These are phyloP conservation scores for Pseudocercospora fuligena DNA, from an alignment of 2,329 filamentous ascomycete species.

Conservation along the genomic window DNA sequence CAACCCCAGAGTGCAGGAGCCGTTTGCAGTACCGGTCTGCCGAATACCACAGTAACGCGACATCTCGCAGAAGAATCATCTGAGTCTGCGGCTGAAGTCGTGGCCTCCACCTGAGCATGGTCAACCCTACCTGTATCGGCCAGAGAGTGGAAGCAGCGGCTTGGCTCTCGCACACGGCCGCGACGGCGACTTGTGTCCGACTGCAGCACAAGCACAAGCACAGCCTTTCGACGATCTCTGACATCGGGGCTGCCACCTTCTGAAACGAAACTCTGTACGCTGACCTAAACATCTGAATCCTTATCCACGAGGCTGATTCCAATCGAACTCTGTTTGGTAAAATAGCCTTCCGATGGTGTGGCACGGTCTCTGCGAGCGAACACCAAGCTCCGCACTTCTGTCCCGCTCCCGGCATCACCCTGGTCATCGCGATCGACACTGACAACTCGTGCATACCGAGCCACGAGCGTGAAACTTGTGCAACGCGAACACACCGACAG, in stretches of 20 bases:
- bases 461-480: not conserved
- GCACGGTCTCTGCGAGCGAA: not conserved
- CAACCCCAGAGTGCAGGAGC: not conserved
- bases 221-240: slow-evolving; percentile 10
- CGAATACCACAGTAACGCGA: not conserved
- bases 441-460: not conserved
- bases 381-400: slow-evolving; percentile 3
- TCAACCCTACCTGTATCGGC: not conserved
- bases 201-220: slow-evolving; percentile 2
- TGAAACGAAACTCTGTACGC: slow-evolving; percentile 17
- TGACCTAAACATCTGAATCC: slow-evolving; percentile 19
- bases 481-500: not conserved
- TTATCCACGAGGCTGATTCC: slow-evolving; percentile 21
- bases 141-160: not conserved
- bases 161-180: slow-evolving; percentile 8
- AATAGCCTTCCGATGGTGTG: not conserved
- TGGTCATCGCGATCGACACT: not conserved
- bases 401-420: slow-evolving; percentile 11
- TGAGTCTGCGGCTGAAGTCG: not conserved
- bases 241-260: slow-evolving; percentile 15
- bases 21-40: slow-evolving; percentile 4
- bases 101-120: not conserved
- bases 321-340: slow-evolving; percentile 13
- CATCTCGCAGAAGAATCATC: not conserved
- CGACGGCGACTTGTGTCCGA: slow-evolving; percentile 6